Evolutionary conservation across 306 rosid genomes (phyloP), one percentile per base, ranked within the genome.

Genomic region (Cajanus cajan): DNA sequence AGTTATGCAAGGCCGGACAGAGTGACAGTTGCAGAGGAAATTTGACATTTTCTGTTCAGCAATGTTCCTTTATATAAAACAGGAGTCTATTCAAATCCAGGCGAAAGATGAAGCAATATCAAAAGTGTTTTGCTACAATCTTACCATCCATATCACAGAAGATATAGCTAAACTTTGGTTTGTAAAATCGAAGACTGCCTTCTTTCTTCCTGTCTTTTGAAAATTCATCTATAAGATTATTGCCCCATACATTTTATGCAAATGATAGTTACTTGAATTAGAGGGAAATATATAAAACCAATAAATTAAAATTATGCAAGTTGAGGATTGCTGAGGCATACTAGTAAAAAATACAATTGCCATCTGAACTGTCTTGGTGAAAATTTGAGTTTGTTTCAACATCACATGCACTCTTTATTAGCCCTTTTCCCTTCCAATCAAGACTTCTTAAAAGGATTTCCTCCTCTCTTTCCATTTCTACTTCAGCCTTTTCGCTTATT

Each of bases 61-160:
- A 92, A 77, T 68, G 98, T 92, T 83, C 98, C 98, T 94, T 84
- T 68, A 75, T 67, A 82, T 61, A 37, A 85, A 22, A 79, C 58
- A 74, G 21, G 80, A 66, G 71, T 39, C 8, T 39, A 62, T 83
- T 59, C 79, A 39, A 77, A 80, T 78, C 74, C 43, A 74, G 65
- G 70, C 76, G 79, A 28, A 82, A 7, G 54, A 61, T 3, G 36
- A 45, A 31, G 34, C 43, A 82, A 73, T 15, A 86, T 77, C 28
- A 8, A 14, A 13, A 43, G 69, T n/a, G n/a, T 39, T 47, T 45
- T 14, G 31, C 64, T 37, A 24, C 69, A 75, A 71, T 45, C 90
- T 88, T 83, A 92, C 98, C 97, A 88, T 95, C 98, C 98, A 95
- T 92, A 59, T 95, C 98, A 62, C 98, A 91, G 89, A 95, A 95